A percentile compares a stretch with the other conserved stretches of the same genome.
phyloP scores from a whole-genome alignment of 257 asterid species.

The Paraleonurus japonicus region DNA sequence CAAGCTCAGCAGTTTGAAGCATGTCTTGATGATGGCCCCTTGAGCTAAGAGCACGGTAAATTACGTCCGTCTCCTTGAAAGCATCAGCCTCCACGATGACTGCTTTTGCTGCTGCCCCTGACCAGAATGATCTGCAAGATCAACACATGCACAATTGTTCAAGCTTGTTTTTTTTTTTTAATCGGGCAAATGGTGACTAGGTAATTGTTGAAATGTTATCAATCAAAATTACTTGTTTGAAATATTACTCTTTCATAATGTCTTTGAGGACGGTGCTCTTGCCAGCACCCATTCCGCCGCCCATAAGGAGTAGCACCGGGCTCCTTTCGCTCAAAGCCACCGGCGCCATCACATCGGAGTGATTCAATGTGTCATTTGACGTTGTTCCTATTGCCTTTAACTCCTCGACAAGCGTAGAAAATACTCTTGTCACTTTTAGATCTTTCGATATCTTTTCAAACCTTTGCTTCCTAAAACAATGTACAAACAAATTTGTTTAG shows the following conservation, averaged over 20 bases:
- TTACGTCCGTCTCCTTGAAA: slow-evolving; percentile 90
- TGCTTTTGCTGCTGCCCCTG: slow-evolving; percentile 66
- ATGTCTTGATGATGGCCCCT: slow-evolving; percentile 88
- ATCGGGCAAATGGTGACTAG: too few species aligned
- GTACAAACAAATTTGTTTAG: not conserved
- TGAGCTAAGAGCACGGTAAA: slow-evolving; percentile 78
- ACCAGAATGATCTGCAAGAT: slow-evolving; percentile 76
- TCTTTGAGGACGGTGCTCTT: slow-evolving; percentile 96
- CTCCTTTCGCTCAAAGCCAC: slow-evolving; percentile 68
- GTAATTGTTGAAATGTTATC: not conserved
- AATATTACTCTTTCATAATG: slow-evolving; percentile 72
- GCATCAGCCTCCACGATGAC: slow-evolving; percentile 96
- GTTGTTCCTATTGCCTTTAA: slow-evolving; percentile 66
- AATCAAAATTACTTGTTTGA: too few species aligned
- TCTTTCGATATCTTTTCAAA: slow-evolving; percentile 77
- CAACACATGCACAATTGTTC: not conserved
- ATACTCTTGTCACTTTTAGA: slow-evolving; percentile 64
- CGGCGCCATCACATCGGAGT: slow-evolving; percentile 81
- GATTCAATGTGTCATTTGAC: slow-evolving; percentile 33
- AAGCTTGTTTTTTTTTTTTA: too few species aligned
- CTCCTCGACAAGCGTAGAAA: slow-evolving; percentile 81
- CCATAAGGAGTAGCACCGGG: slow-evolving; percentile 92
- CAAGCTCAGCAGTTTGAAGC: slow-evolving; percentile 93
- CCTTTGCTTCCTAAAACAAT: slow-evolving; percentile 64
- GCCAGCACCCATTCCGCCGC: slow-evolving; percentile 99